Percentiles rank a stretch among this genome's conserved stretches.
Conservation (phyloP, 768 basidiomycete species). For the Crepidotus variabilis region DNA sequence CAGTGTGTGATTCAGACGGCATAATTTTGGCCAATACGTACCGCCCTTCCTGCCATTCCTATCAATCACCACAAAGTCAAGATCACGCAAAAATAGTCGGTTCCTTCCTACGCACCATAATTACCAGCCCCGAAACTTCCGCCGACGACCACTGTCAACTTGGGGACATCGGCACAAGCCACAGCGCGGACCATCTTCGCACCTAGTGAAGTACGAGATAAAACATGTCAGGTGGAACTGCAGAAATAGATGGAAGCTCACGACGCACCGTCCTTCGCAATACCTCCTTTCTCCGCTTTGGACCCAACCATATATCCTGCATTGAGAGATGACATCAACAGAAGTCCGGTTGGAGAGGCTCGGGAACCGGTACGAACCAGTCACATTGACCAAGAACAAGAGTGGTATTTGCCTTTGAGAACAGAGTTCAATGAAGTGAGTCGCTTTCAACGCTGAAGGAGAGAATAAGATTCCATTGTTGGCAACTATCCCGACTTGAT, state of each 20-base stretch:
- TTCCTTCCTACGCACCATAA: conserved; percentile 57
- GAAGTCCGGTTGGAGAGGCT: not conserved
- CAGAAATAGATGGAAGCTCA: not conserved
- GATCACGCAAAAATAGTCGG: conserved; percentile 1
- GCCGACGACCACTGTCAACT: conserved; percentile 89
- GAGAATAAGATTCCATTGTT: conserved; percentile 97
- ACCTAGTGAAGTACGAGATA: conserved; percentile 26
- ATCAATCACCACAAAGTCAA: not conserved
- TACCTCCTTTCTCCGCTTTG: conserved; percentile 91
- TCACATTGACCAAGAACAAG: conserved; percentile 94
- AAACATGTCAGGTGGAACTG: not conserved
- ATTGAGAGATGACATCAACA: conserved; percentile 8
- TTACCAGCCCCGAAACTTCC: conserved; percentile 95
- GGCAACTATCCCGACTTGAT: conserved; percentile 86
- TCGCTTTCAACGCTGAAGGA: conserved; percentile 88
- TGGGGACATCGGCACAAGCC: conserved; percentile 91
- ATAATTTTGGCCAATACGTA: conserved; percentile 37
- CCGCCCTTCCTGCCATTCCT: conserved; percentile 93
- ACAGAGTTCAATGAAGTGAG: conserved; percentile 93
- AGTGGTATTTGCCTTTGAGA: conserved; percentile 88
- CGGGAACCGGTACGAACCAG: conserved; percentile 39
- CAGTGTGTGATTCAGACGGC: not conserved
- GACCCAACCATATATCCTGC: conserved; percentile 93
- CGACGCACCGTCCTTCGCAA: conserved; percentile 79
- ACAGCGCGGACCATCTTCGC: conserved; percentile 98